These are phyloP conservation scores for Globisporangium cystogenes DNA, from an alignment of 352 stramenopile species.

Conservation along the genomic window DNA sequence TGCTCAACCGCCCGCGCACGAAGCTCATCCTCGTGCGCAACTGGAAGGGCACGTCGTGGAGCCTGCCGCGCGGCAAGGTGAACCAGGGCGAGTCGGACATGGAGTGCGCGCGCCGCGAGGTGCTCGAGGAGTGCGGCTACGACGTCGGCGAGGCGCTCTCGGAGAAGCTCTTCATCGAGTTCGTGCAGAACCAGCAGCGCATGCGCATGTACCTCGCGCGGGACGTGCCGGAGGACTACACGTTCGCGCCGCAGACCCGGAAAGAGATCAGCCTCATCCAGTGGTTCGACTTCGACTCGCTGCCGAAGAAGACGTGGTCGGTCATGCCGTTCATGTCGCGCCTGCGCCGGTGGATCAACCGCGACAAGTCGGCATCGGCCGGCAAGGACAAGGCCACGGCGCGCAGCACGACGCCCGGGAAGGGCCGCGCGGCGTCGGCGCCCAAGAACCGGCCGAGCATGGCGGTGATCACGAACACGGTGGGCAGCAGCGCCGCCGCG, in stretches of 20 bases:
- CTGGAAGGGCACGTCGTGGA: constrained; percentile 91
- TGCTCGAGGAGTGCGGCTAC: constrained; percentile 92
- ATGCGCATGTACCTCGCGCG: constrained; percentile 92
- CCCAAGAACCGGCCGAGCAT: constrained; percentile 57
- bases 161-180: constrained; percentile 79
- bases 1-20: constrained; percentile 82
- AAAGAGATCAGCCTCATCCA: constrained; percentile 94
- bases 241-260: constrained; percentile 90
- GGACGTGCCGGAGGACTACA: constrained; percentile 88
- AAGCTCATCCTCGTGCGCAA: constrained; percentile 90
- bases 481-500: constrained; percentile 3
- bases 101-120: constrained; percentile 87
- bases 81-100: constrained; percentile 89
- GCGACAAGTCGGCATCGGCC: constrained; percentile 34
- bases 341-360: constrained; percentile 88
- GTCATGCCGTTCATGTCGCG: constrained; percentile 92
- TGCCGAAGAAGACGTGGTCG: constrained; percentile 93
- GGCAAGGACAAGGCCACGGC: constrained; percentile 36
- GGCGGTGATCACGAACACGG: constrained; percentile 26
- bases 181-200: constrained; percentile 84
- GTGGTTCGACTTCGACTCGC: constrained; percentile 86
- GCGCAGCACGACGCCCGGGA: constrained; percentile 28
- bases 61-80: constrained; percentile 91
- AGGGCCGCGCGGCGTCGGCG: constrained; percentile 64
- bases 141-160: constrained; percentile 73